Base-by-base conservation (phyloP, 441 rosid species). In the Populus hybrid region DNA sequence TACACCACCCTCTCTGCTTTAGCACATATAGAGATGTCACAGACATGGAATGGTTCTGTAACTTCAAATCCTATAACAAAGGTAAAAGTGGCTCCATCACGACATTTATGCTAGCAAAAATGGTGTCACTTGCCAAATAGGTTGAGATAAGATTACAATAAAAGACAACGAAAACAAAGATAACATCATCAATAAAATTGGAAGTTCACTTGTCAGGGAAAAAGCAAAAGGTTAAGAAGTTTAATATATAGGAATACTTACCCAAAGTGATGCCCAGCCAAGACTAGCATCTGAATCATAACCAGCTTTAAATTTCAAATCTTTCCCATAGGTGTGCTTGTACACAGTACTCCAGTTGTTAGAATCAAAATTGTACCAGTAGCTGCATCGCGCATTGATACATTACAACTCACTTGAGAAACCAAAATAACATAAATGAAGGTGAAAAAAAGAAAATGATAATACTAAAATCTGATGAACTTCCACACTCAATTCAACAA, bases 191-290 rank as follows among this genome's bases (percentile, higher is more conserved):
- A 74, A 30, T 30, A 30, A 30, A 30, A 30, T 30, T 30, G 4
- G 32, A 30, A 30, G 32, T 38, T 69, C 4, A 57, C 28, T 59
- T 53, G 4, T 42, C 24, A 35, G 18, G 12, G 34, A 2, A 38
- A 70, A 6, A 28, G 11, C 26, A 30, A 23, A 24, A 70, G 32
- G 20, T 8, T 61, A 21, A 11, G 3, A 72, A 67, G 35, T 46
- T 36, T 26, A 66, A 72, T 26, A 61, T 63, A 23, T n/a, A 53
- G 70, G 11, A 76, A 53, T 18, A 83, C 91, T 87, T 86, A 96
- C 98, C 98, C 98, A 93, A 57, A 96, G 90, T 81, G 98, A 94
- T 10, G 98, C 97, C 98, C 98, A 96, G 79, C 96, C 97, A 77
- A 96, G 88, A 38, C 91, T 94, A 67, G 75, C 91, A 42, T 88